Base-by-base conservation (phyloP, 495 filamentous ascomycete genomes). In the Recurvomyces mirabilis region DNA sequence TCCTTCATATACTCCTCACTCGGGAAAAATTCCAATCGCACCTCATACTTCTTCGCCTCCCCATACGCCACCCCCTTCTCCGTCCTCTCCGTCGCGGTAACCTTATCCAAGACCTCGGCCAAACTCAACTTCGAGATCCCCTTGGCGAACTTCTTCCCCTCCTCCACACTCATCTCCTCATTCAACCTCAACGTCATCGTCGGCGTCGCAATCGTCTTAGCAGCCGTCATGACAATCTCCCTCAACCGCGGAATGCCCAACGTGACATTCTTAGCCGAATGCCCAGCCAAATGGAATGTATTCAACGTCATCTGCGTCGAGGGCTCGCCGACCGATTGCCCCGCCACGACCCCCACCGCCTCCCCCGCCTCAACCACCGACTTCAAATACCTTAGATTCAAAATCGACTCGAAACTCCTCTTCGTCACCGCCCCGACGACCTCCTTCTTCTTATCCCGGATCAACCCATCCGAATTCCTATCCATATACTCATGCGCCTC, bases 301-400 rank as follows among this genome's bases (percentile, higher is more conserved):
- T 98, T 98, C 39, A 98, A 66, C n/a, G 91, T 99, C 93, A 99
- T 96, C 63, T 99, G 91, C 11, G 91, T 99, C 13, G 87, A 94
- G 7, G 93, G 91, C 61, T 96, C 93, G 55, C 91, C 91, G 37
- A 99, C 78, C 26, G 88, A 94, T 66, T 99, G 91, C 30, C 87
- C 87, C 35, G 91, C 91, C 30, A 96, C 84, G 52, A 99, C 88
- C 40, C 91, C 91, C 18, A 99, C 87, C n/a, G 93, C 87, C 64
- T 99, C 91, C 30, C 91, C 91, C 21, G 91, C 87, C 49, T 96
- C 91, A n/a, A 96, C 77, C 1, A 93, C 67, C 2, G 89, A 93
- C 54, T 82, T 85, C 52, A 96, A 68, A 59, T 96, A 96, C 60
- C 95, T 94, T 54, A 88, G 74, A 57, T 87, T 78, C 60, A 95